phyloP scores from a whole-genome alignment of 441 rosid species.

The Erodium moschatum region DNA sequence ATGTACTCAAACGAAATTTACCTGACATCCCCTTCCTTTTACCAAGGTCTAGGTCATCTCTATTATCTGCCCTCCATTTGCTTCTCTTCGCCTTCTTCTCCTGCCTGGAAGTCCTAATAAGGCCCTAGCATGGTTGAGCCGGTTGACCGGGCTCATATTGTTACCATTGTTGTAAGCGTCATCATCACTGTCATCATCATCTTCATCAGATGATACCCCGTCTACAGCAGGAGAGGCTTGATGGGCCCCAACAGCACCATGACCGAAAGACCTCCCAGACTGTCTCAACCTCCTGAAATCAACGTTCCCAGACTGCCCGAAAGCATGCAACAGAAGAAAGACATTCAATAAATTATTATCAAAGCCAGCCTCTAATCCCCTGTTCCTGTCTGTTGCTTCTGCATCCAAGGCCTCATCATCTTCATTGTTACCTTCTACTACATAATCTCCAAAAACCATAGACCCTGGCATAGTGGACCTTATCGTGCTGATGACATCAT shows the following conservation, averaged over 20 bases:
- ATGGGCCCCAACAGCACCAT: slow-evolving; percentile 19
- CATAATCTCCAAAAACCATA: slow-evolving; percentile 76
- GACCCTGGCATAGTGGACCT: slow-evolving; percentile 86
- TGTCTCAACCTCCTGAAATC: slow-evolving; percentile 36
- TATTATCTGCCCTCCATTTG: slow-evolving; percentile 28
- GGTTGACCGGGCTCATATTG: slow-evolving; percentile 46
- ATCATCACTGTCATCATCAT: slow-evolving; percentile 23
- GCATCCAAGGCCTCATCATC: slow-evolving; percentile 11
- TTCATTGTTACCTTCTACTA: slow-evolving; percentile 41
- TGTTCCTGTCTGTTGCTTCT: slow-evolving; percentile 27
- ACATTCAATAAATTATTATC: slow-evolving; percentile 51
- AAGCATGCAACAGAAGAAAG: slow-evolving; percentile 55
- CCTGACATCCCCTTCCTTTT: slow-evolving; percentile 10
- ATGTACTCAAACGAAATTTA: slow-evolving; percentile 1
- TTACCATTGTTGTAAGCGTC: slow-evolving; percentile 20
- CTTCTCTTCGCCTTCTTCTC: slow-evolving; percentile 63
- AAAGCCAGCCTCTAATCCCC: slow-evolving; percentile 12
- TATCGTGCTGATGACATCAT: slow-evolving; percentile 73
- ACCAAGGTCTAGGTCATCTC: slow-evolving; percentile 19
- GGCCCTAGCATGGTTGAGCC: slow-evolving; percentile 49
- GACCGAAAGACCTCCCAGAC: slow-evolving; percentile 20
- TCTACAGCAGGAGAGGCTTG: slow-evolving; percentile 25
- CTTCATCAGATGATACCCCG: slow-evolving; percentile 28
- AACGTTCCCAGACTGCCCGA: slow-evolving; percentile 44
- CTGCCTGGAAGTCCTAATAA: slow-evolving; percentile 60